Conservation (phyloP, 163 green algal species). For the Trebouxiophyceae sp. region DNA sequence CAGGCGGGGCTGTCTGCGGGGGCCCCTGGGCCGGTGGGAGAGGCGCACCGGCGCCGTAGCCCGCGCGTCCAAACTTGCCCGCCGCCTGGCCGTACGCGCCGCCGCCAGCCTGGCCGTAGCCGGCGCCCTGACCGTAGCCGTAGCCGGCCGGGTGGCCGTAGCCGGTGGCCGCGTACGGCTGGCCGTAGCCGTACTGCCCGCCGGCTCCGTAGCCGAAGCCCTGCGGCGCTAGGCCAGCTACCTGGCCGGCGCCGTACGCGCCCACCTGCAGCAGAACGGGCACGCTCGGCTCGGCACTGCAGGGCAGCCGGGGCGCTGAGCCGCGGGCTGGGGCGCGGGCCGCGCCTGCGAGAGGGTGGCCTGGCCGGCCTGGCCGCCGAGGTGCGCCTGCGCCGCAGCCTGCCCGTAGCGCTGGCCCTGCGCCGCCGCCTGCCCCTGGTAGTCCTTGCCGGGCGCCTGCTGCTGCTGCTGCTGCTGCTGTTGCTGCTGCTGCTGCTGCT, state of each 20-base stretch:
- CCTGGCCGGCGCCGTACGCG: no score
- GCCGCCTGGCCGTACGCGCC: background rate
- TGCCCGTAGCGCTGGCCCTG: no score
- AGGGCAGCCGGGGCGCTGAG: background rate
- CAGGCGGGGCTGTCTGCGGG: no score
- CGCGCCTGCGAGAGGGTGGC: no score
- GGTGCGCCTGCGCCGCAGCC: no score
- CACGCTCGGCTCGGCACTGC: background rate
- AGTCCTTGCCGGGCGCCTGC: no score
- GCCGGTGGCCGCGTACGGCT: background rate
- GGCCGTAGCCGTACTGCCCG: background rate
- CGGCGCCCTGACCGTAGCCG: background rate
- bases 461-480: constrained; percentile 11
- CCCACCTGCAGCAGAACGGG: background rate
- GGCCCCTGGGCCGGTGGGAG: no score
- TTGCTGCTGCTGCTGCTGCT: constrained; percentile 6
- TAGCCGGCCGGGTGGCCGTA: background rate
- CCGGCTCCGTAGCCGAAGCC: background rate
- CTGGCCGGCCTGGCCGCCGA: no score
- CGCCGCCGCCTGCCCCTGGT: no score
- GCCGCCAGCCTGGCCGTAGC: background rate
- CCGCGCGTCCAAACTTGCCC: background rate
- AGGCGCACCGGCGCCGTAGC: background rate
- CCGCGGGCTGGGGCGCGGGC: background rate
- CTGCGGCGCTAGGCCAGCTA: background rate